A percentile compares a stretch with the other conserved stretches of the same genome.
phyloP scores from a whole-genome alignment of 2,329 filamentous ascomycete genomes.

The Ceratocystis colombiana region DNA sequence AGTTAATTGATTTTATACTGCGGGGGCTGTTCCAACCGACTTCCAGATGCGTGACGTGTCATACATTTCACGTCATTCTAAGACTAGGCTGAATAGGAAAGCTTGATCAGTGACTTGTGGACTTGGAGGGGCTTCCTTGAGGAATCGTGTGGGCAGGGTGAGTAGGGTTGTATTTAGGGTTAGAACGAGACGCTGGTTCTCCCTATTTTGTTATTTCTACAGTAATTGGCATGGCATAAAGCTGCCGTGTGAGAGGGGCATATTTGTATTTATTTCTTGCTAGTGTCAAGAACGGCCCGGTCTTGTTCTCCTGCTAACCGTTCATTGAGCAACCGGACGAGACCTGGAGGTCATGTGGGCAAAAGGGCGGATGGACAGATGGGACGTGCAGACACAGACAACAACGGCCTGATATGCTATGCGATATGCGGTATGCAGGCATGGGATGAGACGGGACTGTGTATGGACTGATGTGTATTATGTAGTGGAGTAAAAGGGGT shows the following conservation, averaged over 20 bases:
- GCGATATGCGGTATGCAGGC: conserved; percentile 3
- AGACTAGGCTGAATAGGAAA: neutral
- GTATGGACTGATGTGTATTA: conserved; percentile 4
- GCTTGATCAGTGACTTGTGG: neutral
- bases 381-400: neutral
- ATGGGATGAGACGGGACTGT: conserved; percentile 12
- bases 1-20: neutral
- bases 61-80: neutral
- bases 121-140: neutral
- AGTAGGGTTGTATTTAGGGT: neutral
- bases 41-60: conserved; percentile 8
- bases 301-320: neutral
- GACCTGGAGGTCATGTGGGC: neutral
- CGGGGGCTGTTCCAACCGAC: neutral
- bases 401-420: too few relatives aligned
- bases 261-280: too few relatives aligned
- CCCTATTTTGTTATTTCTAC: too few relatives aligned
- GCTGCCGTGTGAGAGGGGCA: too few relatives aligned
- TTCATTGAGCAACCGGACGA: neutral
- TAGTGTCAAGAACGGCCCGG: neutral
- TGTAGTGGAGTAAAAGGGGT: neutral
- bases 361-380: neutral
- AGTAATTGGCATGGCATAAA: too few relatives aligned
- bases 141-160: too few relatives aligned
- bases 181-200: neutral